These are phyloP conservation scores for Pseudotsuga menziesii DNA, from an alignment of 75 land plant species.

Conservation along the genomic window DNA sequence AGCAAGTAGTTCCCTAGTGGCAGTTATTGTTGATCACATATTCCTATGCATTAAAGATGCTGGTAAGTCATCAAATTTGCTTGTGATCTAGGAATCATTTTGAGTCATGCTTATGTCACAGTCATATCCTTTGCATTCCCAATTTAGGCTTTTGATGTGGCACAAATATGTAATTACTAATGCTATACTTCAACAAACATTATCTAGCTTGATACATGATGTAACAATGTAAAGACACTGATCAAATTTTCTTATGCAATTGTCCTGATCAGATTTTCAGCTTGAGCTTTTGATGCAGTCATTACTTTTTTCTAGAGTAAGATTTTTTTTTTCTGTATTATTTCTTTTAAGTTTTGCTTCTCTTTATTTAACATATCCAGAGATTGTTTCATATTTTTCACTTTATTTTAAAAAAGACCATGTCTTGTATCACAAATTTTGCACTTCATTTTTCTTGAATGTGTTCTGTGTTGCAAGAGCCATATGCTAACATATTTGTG, in stretches of 20 bases:
- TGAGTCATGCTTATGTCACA: background rate
- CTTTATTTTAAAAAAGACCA: too few relatives aligned
- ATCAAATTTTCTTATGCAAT: background rate
- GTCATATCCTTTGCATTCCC: background rate
- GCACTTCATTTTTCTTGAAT: background rate
- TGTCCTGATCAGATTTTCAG: conserved; percentile 63
- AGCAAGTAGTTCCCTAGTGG: conserved; percentile 75
- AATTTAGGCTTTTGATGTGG: background rate
- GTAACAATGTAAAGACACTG: background rate
- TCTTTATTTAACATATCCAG: too few relatives aligned
- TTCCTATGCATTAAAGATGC: conserved; percentile 93
- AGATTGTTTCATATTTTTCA: too few relatives aligned
- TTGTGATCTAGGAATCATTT: background rate
- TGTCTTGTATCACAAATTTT: background rate
- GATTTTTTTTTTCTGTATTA: background rate
- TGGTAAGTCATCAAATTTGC: conserved; percentile 41
- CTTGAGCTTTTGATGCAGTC: conserved; percentile 94
- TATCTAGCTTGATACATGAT: background rate
- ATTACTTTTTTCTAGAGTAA: conserved; percentile 84
- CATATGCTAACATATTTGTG: background rate
- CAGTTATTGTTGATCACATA: conserved; percentile 83
- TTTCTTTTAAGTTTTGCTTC: background rate
- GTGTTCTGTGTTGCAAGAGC: background rate
- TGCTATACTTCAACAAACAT: background rate
- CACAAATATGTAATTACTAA: background rate